Conservation (phyloP, 495 filamentous ascomycete species). For the Articulospora tetracladia region DNA sequence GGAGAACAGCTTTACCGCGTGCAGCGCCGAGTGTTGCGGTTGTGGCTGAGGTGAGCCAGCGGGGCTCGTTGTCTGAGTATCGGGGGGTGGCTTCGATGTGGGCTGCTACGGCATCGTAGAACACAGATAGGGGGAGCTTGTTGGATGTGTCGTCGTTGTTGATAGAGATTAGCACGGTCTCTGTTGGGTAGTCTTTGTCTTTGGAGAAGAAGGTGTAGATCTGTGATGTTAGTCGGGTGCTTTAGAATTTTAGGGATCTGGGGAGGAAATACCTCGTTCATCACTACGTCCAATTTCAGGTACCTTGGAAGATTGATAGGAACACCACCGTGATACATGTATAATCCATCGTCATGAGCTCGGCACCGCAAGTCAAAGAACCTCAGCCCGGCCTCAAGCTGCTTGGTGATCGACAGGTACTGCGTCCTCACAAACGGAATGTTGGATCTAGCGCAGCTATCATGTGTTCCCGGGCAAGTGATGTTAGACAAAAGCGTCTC, state of each 20-base stretch:
- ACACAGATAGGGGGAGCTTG: conserved; percentile 8
- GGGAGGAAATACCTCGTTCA: conserved; percentile 9
- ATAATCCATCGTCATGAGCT: conserved; percentile 15
- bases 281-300: conserved; percentile 15
- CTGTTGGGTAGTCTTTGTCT: conserved; percentile 4
- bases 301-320: conserved; percentile 18
- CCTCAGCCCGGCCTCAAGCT: conserved; percentile 17
- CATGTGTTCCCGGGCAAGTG: conserved; percentile 18
- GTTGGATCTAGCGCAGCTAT: conserved; percentile 21
- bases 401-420: conserved; percentile 17
- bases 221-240: not conserved
- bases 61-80: conserved; percentile 6
- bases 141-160: conserved; percentile 21
- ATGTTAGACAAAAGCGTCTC: conserved; percentile 17
- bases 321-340: conserved; percentile 21
- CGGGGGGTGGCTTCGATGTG: conserved; percentile 19
- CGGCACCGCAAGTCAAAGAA: conserved; percentile 17
- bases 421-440: conserved; percentile 20
- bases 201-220: conserved; percentile 19
- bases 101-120: conserved; percentile 23
- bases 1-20: conserved; percentile 16
- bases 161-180: conserved; percentile 17
- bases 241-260: not conserved
- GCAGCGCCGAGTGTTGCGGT: conserved; percentile 14
- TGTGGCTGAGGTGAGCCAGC: conserved; percentile 12